These are phyloP conservation scores for Melanomma pulvis-pyrius DNA, from an alignment of 495 filamentous ascomycete genomes.

Conservation along the genomic window DNA sequence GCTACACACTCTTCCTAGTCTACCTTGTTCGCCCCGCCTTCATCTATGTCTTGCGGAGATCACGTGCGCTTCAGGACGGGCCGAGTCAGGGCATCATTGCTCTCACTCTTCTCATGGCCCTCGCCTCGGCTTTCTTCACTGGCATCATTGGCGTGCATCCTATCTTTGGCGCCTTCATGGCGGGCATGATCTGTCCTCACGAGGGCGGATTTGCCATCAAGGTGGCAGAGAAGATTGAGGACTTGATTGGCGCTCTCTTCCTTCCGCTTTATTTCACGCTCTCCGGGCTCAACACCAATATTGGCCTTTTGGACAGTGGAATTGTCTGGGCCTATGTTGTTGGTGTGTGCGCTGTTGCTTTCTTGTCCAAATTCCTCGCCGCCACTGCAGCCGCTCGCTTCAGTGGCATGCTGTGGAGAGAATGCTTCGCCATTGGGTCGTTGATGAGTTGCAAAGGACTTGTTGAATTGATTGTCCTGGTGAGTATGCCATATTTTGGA, in stretches of 20 bases:
- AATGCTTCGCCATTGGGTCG: slow-evolving; percentile 87
- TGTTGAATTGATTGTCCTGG: slow-evolving; percentile 92
- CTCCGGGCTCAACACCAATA: slow-evolving; percentile 85
- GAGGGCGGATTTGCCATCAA: slow-evolving; percentile 94
- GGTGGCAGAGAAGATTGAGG: slow-evolving; percentile 94
- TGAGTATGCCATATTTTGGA: slow-evolving; percentile 49
- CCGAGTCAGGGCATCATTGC: slow-evolving; percentile 85
- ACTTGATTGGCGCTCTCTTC: slow-evolving; percentile 85
- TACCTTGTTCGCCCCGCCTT: slow-evolving; percentile 78
- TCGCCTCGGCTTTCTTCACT: slow-evolving; percentile 92
- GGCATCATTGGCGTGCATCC: slow-evolving; percentile 90
- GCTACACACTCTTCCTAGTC: slow-evolving; percentile 76
- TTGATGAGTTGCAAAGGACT: slow-evolving; percentile 98
- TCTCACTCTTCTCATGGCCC: slow-evolving; percentile 75
- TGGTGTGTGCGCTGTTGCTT: slow-evolving; percentile 80
- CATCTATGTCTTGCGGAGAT: slow-evolving; percentile 69
- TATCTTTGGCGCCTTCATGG: slow-evolving; percentile 86
- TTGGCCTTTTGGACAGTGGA: slow-evolving; percentile 81
- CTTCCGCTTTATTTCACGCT: slow-evolving; percentile 94
- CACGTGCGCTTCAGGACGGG: slow-evolving; percentile 83
- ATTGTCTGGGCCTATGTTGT: slow-evolving; percentile 93
- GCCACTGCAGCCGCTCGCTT: slow-evolving; percentile 78
- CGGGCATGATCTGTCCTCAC: slow-evolving; percentile 91
- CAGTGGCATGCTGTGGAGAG: slow-evolving; percentile 86
- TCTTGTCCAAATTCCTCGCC: slow-evolving; percentile 81